These are phyloP conservation scores for Hymenoscyphus albidus DNA, from an alignment of 2,329 filamentous ascomycete genomes.

Conservation along the genomic window DNA sequence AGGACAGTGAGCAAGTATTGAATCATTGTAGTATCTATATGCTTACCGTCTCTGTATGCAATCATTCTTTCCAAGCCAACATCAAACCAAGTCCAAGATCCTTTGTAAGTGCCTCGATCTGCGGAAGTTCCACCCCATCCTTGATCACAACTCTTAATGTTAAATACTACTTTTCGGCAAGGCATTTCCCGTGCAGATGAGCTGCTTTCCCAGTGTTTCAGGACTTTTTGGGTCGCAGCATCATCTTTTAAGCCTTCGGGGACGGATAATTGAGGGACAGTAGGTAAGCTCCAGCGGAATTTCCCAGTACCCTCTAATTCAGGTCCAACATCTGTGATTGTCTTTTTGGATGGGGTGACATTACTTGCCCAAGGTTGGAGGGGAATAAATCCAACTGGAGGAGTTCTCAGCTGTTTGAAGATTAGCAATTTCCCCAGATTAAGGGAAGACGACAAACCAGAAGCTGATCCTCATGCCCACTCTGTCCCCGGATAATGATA, in stretches of 20 bases:
- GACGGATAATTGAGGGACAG: slow-evolving; percentile 5
- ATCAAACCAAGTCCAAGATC: slow-evolving; percentile 61
- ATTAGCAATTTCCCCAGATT: neutral
- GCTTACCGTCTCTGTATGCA: slow-evolving; percentile 29
- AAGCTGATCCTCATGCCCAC: slow-evolving; percentile 38
- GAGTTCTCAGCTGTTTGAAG: slow-evolving; percentile 29
- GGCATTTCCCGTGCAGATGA: slow-evolving; percentile 37
- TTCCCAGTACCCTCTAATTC: slow-evolving; percentile 10
- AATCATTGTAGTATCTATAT: neutral
- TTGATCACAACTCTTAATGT: slow-evolving; percentile 54
- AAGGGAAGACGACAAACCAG: slow-evolving; percentile 36
- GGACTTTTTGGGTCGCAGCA: slow-evolving; percentile 20
- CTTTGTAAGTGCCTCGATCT: slow-evolving; percentile 40
- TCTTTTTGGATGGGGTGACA: neutral
- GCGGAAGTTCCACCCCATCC: slow-evolving; percentile 46
- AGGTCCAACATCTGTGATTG: slow-evolving; percentile 10
- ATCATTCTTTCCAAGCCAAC: slow-evolving; percentile 56
- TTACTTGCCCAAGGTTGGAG: slow-evolving; percentile 3
- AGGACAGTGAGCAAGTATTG: neutral
- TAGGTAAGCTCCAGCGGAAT: slow-evolving; percentile 7
- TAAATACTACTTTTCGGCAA: slow-evolving; percentile 59
- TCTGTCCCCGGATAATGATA: slow-evolving; percentile 13
- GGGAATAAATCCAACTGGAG: slow-evolving; percentile 26
- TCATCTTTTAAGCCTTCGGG: neutral
- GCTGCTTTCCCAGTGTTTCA: slow-evolving; percentile 20